phyloP scores from a whole-genome alignment of 2,329 filamentous ascomycete species.

The Raffaelea ambrosiae region DNA sequence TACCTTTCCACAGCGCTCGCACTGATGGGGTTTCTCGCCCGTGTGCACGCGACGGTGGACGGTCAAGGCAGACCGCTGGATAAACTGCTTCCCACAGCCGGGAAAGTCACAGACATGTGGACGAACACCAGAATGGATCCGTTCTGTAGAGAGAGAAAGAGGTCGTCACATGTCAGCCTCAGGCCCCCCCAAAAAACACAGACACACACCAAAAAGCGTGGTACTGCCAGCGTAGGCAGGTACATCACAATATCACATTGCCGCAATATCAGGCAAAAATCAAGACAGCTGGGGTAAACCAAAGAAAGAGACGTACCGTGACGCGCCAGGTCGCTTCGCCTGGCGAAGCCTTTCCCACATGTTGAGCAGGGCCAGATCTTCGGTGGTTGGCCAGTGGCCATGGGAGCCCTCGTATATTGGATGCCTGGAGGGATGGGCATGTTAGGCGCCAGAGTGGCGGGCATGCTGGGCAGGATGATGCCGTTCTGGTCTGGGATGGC shows the following conservation, averaged over 20 bases:
- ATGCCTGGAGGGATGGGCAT: constrained; percentile 18
- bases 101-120: constrained; percentile 89
- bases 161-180: neutral
- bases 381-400: constrained; percentile 10
- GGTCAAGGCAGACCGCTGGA: constrained; percentile 89
- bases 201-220: neutral
- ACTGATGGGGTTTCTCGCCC: constrained; percentile 97
- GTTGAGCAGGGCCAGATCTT: constrained; percentile 84
- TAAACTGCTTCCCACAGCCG: constrained; percentile 90
- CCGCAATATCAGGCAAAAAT: neutral
- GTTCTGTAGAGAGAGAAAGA: constrained; percentile 51
- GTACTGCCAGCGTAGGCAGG: neutral
- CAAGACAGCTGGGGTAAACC: neutral
- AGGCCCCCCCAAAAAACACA: neutral
- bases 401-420: constrained; percentile 12
- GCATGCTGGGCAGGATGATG: constrained; percentile 35
- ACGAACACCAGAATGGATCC: constrained; percentile 85
- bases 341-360: constrained; percentile 85
- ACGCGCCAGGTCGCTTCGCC: constrained; percentile 85
- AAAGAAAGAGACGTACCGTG: constrained; percentile 60
- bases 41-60: constrained; percentile 95
- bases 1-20: constrained; percentile 94
- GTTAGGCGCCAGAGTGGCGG: constrained; percentile 19
- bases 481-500: constrained; percentile 35
- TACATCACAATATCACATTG: neutral